These are phyloP conservation scores for Thelephora ganbajun DNA, from an alignment of 768 basidiomycete species.

Conservation along the genomic window DNA sequence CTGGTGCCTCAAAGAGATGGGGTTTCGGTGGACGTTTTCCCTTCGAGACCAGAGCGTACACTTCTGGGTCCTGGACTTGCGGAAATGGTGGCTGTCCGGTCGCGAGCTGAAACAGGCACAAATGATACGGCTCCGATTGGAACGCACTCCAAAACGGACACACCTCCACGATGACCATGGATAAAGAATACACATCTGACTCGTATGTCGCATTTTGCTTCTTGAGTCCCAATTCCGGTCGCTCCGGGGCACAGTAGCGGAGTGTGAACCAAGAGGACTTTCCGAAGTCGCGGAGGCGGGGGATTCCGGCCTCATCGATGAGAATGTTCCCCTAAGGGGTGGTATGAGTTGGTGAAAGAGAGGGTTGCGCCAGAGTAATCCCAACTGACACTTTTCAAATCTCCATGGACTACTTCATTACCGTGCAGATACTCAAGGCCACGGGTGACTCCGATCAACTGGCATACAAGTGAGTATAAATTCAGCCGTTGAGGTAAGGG, in stretches of 20 bases:
- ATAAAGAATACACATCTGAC: not conserved
- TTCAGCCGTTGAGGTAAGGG: not conserved
- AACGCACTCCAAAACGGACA: too few relatives aligned
- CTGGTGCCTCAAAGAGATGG: too few relatives aligned
- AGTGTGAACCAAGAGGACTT: not conserved
- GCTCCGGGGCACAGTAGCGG: too few relatives aligned
- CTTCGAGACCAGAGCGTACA: too few relatives aligned
- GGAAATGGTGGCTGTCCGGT: too few relatives aligned
- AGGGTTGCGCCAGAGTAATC: not conserved
- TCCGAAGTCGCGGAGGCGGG: slow-evolving; percentile 5
- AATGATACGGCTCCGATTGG: too few relatives aligned
- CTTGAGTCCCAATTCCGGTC: too few relatives aligned
- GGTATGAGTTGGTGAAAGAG: not conserved
- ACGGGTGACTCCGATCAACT: slow-evolving; percentile 1
- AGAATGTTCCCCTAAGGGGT: slow-evolving; percentile 3
- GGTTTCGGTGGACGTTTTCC: too few relatives aligned
- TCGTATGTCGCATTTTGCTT: not conserved
- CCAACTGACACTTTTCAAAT: slow-evolving; percentile 2
- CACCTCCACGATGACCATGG: not conserved
- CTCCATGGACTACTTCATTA: slow-evolving; percentile 2
- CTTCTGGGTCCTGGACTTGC: too few relatives aligned
- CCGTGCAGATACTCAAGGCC: slow-evolving; percentile 4
- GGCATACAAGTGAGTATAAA: not conserved
- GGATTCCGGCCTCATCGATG: slow-evolving; percentile 3
- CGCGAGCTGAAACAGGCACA: too few relatives aligned